These are phyloP conservation scores for Mycena haematopus DNA, from an alignment of 768 basidiomycete species.

Conservation along the genomic window DNA sequence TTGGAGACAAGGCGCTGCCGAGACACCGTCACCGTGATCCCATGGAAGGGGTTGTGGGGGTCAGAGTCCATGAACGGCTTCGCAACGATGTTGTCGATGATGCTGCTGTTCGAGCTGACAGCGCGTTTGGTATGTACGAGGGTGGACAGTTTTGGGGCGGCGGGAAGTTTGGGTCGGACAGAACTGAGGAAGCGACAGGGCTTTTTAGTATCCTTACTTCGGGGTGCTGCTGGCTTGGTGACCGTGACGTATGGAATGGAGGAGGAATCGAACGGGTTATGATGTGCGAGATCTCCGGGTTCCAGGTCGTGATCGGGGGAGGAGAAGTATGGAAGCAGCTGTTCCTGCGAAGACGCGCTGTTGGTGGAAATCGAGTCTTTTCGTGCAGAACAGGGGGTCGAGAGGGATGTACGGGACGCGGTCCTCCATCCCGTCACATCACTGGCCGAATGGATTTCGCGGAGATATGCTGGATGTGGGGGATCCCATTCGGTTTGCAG, in stretches of 20 bases:
- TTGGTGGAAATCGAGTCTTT: neutral
- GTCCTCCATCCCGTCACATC: neutral
- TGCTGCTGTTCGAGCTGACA: neutral
- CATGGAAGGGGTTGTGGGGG: slow-evolving; percentile 1
- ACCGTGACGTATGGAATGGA: slow-evolving; percentile 2
- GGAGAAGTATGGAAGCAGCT: neutral
- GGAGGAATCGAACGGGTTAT: neutral
- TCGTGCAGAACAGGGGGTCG: neutral
- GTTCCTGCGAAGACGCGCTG: neutral
- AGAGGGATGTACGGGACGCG: neutral
- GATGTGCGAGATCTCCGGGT: neutral
- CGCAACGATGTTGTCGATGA: neutral
- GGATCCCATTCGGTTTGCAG: slow-evolving; percentile 11
- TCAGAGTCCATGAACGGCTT: slow-evolving; percentile 18
- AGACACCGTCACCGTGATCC: slow-evolving; percentile 19
- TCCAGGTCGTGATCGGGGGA: neutral
- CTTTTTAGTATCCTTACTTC: neutral
- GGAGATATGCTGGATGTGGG: neutral
- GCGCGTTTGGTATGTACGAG: slow-evolving; percentile 12
- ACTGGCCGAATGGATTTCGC: neutral
- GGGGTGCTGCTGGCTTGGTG: neutral
- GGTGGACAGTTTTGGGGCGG: slow-evolving; percentile 1
- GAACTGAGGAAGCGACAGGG: slow-evolving; percentile 11
- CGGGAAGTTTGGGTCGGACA: neutral
- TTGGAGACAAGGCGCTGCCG: slow-evolving; percentile 11